Evolutionary conservation across 768 basidiomycete genomes (phyloP).

Genomic region (Suillus bovinus): DNA sequence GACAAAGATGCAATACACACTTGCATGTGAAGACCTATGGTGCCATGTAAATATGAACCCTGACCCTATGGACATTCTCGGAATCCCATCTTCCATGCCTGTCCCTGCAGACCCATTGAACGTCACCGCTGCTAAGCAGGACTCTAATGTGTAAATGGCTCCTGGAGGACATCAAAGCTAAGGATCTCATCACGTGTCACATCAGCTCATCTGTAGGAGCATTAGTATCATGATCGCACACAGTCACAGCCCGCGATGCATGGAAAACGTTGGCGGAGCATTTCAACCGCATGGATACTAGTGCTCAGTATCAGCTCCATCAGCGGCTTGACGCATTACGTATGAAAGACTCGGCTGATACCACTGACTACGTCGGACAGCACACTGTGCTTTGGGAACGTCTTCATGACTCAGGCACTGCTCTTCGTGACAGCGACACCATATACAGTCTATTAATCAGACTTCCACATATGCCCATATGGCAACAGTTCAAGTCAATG

Average conservation of each 20-base stretch:
- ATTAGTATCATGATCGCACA: neutral
- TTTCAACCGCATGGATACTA: neutral
- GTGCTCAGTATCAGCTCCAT: neutral
- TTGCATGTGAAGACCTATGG: constrained; percentile 3
- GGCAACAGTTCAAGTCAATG: no score
- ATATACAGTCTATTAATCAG: no score
- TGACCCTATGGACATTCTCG: neutral
- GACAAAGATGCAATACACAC: neutral
- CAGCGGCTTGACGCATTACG: no score
- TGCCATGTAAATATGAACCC: constrained; percentile 2
- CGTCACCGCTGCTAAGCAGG: neutral
- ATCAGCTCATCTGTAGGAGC: neutral
- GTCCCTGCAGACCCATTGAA: neutral
- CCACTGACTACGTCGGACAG: no score
- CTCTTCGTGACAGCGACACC: no score
- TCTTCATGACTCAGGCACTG: no score
- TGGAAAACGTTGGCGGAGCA: neutral
- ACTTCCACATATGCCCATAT: no score
- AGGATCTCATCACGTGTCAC: neutral
- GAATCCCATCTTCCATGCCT: neutral
- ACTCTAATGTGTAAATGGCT: constrained; percentile 2
- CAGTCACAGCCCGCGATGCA: neutral
- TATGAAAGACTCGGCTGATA: no score
- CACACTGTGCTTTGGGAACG: no score
- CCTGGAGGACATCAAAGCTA: no score